Evolutionary conservation across 345 rosid species (phyloP).

Genomic region (Alliaria petiolata): DNA sequence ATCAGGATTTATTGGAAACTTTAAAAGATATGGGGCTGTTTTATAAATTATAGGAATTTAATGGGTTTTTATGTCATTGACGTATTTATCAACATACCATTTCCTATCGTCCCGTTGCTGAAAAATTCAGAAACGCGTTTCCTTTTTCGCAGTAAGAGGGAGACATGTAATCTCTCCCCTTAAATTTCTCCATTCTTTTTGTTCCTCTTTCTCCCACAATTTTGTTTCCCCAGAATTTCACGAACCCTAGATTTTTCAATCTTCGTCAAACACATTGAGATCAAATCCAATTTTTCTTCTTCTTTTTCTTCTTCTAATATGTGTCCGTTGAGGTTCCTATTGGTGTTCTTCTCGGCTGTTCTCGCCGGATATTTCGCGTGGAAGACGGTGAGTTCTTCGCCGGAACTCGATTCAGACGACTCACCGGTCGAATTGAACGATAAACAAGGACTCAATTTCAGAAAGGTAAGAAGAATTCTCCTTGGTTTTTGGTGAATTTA

Average conservation of each 20-base stretch:
- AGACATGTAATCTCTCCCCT: slow-evolving; percentile 9
- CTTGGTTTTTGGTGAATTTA: background rate
- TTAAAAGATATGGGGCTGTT: background rate
- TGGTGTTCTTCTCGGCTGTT: slow-evolving; percentile 85
- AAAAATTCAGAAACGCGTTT: slow-evolving; percentile 24
- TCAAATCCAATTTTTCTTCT: slow-evolving; percentile 10
- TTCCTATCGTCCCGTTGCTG: background rate
- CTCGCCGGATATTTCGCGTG: slow-evolving; percentile 86
- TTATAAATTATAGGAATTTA: background rate
- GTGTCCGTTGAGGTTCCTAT: slow-evolving; percentile 84
- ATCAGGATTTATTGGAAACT: background rate
- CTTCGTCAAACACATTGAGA: background rate
- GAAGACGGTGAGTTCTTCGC: slow-evolving; percentile 68
- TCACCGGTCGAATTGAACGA: slow-evolving; percentile 41
- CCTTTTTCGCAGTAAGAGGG: slow-evolving; percentile 7
- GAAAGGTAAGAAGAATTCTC: slow-evolving; percentile 41
- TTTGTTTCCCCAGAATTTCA: background rate
- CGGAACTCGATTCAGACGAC: slow-evolving; percentile 40
- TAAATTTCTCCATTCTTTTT: background rate
- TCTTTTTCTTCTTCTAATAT: slow-evolving; percentile 22
- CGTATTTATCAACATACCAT: background rate
- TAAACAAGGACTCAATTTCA: slow-evolving; percentile 39
- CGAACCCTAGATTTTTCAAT: slow-evolving; percentile 5
- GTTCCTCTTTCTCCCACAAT: background rate
- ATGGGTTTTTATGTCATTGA: background rate